A percentile compares a stretch with the other conserved stretches of the same genome.
phyloP scores from a whole-genome alignment of 306 rosid genomes.

The Purshia tridentata region DNA sequence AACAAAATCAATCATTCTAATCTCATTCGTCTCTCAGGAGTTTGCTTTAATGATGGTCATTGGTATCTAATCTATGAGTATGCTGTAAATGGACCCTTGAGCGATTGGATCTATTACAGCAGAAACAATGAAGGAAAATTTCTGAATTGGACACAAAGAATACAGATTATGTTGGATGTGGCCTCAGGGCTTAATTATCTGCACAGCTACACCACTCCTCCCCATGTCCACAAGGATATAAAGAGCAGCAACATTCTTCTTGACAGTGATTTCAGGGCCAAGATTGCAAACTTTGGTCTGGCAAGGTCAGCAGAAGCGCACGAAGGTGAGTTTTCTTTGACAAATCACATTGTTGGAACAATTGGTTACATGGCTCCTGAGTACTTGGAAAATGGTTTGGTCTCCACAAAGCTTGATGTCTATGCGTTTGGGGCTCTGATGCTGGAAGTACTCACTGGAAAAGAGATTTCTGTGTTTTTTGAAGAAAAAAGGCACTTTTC shows the following conservation, averaged over 20 bases:
- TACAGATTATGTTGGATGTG: conserved; percentile 71
- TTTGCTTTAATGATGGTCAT: conserved; percentile 63
- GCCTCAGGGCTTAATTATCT: conserved; percentile 81
- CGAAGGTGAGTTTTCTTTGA: conserved; percentile 53
- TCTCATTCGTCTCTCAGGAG: conserved; percentile 72
- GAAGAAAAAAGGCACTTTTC: conserved; percentile 38
- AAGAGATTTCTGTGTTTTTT: conserved; percentile 50
- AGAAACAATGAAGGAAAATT: conserved; percentile 31
- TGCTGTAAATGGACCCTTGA: conserved; percentile 72
- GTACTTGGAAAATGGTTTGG: conserved; percentile 76
- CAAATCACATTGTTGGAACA: conserved; percentile 83
- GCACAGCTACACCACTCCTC: conserved; percentile 65
- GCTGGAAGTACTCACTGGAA: conserved; percentile 72
- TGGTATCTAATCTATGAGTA: conserved; percentile 85
- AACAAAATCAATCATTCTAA: conserved; percentile 75
- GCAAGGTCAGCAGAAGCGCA: conserved; percentile 52
- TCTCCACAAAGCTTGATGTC: conserved; percentile 78
- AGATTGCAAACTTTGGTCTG: conserved; percentile 58
- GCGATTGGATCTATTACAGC: conserved; percentile 57
- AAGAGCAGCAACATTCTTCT: conserved; percentile 66
- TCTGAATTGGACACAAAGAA: conserved; percentile 68
- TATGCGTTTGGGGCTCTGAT: conserved; percentile 73
- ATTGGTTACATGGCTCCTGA: conserved; percentile 94
- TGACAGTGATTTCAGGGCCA: conserved; percentile 60
- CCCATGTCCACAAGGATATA: conserved; percentile 79